Conservation (phyloP, 345 rosid species). For the Bruguiera sexangula region DNA sequence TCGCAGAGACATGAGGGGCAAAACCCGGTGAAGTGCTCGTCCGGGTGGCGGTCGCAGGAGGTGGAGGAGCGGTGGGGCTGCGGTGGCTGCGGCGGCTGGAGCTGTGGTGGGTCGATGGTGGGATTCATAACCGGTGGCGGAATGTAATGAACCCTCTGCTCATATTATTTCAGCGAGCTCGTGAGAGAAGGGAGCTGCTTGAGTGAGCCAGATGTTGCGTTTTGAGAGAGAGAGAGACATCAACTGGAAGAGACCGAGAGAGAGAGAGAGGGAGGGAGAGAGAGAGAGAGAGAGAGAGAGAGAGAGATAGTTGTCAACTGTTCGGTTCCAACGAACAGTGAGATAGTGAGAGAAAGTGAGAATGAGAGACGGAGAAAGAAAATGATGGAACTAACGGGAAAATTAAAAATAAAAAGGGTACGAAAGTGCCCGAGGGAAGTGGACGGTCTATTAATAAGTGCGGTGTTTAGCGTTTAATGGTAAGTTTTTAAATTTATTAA, state of each 20-base stretch:
- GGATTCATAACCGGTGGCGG: constrained; percentile 85
- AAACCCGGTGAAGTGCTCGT: constrained; percentile 84
- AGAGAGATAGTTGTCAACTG: constrained; percentile 20
- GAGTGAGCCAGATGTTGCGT: background rate
- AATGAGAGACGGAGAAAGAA: constrained; percentile 1
- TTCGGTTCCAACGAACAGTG: constrained; percentile 75
- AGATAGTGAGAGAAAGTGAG: constrained; percentile 11
- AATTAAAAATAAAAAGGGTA: constrained; percentile 22
- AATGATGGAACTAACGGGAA: constrained; percentile 22
- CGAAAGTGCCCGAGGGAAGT: background rate
- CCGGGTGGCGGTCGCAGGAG: constrained; percentile 86
- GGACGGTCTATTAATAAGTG: too few species aligned
- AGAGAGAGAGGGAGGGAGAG: constrained; percentile 3
- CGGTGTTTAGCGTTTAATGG: too few species aligned
- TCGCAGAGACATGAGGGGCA: constrained; percentile 98
- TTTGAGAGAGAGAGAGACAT: constrained; percentile 3
- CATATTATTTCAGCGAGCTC: constrained; percentile 40
- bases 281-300: constrained; percentile 7
- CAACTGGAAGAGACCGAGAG: background rate
- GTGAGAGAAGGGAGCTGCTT: background rate
- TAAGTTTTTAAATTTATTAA: too few species aligned
- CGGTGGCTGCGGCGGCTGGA: constrained; percentile 58
- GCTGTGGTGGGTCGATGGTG: constrained; percentile 52
- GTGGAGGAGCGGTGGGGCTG: constrained; percentile 85
- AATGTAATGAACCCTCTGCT: constrained; percentile 45